Conservation (phyloP, 306 rosid species). For the Citrullus colocynthis region DNA sequence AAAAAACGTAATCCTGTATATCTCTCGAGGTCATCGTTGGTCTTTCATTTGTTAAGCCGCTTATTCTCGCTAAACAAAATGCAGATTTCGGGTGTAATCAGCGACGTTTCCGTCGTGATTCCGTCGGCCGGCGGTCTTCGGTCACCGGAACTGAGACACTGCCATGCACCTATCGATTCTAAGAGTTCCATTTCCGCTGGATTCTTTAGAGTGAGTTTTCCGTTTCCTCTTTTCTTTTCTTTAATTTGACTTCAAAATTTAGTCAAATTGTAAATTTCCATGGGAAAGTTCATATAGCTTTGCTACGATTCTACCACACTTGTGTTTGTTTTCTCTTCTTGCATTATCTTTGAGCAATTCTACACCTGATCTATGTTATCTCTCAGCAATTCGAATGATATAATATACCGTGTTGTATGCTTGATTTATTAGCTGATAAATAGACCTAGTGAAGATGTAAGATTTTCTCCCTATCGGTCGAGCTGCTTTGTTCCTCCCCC, state of each 20-base stretch:
- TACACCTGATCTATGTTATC: neutral
- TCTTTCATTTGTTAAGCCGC: neutral
- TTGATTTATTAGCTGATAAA: neutral
- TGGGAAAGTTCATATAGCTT: neutral
- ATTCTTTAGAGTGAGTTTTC: slow-evolving; percentile 41
- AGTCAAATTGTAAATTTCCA: neutral
- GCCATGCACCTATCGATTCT: slow-evolving; percentile 33
- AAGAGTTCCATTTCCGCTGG: slow-evolving; percentile 38
- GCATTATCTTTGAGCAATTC: neutral
- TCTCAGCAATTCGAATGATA: neutral
- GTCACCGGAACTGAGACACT: slow-evolving; percentile 39
- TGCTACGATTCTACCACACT: neutral
- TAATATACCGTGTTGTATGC: neutral
- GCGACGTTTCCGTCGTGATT: slow-evolving; percentile 49
- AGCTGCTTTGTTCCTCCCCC: too few species aligned
- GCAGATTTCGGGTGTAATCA: slow-evolving; percentile 59
- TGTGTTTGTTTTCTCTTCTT: neutral
- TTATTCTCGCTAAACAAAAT: slow-evolving; percentile 16
- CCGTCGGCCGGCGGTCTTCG: slow-evolving; percentile 44
- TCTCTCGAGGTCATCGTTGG: neutral
- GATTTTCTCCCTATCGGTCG: neutral
- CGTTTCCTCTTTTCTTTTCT: slow-evolving; percentile 7
- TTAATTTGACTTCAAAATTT: neutral
- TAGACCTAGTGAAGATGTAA: neutral
- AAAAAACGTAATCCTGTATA: neutral